Conservation (phyloP, 331 rosid species). For the Spiraea crenata region DNA sequence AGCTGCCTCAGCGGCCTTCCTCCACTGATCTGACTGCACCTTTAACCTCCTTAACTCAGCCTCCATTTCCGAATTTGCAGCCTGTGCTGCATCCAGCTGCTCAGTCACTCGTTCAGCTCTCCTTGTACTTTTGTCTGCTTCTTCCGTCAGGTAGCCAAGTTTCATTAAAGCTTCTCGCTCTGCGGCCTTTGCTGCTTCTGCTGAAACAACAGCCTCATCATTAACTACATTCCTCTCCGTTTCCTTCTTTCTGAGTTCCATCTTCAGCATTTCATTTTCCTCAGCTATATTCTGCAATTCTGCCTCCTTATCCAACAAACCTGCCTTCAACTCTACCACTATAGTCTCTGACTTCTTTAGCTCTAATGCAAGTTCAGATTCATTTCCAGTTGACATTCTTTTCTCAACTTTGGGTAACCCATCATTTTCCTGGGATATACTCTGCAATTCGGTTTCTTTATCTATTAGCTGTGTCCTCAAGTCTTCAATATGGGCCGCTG, state of each 20-base stretch:
- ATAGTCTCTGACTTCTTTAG: conserved; percentile 45
- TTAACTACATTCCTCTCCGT: conserved; percentile 33
- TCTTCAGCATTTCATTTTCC: conserved; percentile 57
- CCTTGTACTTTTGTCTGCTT: conserved; percentile 50
- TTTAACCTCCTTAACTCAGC: conserved; percentile 70
- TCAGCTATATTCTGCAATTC: conserved; percentile 51
- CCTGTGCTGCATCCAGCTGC: conserved; percentile 66
- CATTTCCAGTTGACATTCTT: conserved; percentile 29
- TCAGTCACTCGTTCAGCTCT: conserved; percentile 47
- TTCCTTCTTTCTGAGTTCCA: conserved; percentile 42
- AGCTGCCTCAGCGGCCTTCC: conserved; percentile 90
- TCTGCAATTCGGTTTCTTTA: conserved; percentile 53
- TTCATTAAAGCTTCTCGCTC: conserved; percentile 55
- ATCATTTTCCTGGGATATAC: conserved; percentile 40
- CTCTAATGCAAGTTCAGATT: conserved; percentile 34
- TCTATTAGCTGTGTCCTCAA: conserved; percentile 40
- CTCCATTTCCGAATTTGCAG: conserved; percentile 54
- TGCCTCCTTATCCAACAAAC: conserved; percentile 52
- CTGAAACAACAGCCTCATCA: conserved; percentile 33
- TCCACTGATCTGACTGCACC: conserved; percentile 89
- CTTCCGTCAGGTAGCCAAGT: conserved; percentile 44
- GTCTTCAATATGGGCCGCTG: conserved; percentile 43
- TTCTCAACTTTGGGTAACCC: conserved; percentile 29
- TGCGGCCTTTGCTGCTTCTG: conserved; percentile 47
- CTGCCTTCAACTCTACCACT: conserved; percentile 48